A percentile compares a stretch with the other conserved stretches of the same genome.
Conservation (phyloP, 2,329 filamentous ascomycete species). For the Sodiomyces alkalinus region DNA sequence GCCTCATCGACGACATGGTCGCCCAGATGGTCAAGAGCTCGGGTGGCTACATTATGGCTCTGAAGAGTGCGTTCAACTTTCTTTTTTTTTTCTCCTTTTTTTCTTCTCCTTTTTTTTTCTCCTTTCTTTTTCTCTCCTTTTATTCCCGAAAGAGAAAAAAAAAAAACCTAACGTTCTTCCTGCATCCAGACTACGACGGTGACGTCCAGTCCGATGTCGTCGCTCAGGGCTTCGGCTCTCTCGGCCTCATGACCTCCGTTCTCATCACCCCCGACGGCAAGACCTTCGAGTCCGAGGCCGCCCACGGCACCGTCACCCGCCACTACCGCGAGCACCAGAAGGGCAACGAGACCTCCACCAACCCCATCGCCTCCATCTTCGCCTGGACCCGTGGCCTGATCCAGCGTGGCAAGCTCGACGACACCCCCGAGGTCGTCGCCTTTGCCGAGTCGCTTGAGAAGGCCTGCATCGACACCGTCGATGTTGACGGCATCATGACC, state of each 20-base stretch:
- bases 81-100: not conserved
- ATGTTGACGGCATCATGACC: constrained; percentile 93
- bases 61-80: constrained; percentile 80
- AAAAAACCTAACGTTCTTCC: constrained; percentile 7
- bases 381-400: constrained; percentile 92
- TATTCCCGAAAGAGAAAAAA: constrained; percentile 6
- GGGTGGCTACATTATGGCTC: constrained; percentile 90
- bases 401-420: constrained; percentile 85
- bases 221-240: constrained; percentile 92
- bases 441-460: constrained; percentile 88
- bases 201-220: constrained; percentile 98
- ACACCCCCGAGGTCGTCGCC: constrained; percentile 77
- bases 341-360: constrained; percentile 91
- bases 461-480: constrained; percentile 88
- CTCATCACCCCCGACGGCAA: constrained; percentile 93
- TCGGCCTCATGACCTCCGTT: constrained; percentile 96
- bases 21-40: constrained; percentile 99
- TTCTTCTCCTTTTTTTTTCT: no score
- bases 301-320: constrained; percentile 94
- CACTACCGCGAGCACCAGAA: constrained; percentile 99
- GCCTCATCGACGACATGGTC: constrained; percentile 98
- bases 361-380: constrained; percentile 98
- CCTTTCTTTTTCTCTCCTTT: no score
- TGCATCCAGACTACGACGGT: constrained; percentile 94
- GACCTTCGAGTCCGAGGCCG: constrained; percentile 94